Evolutionary conservation across 306 rosid genomes (phyloP).

Genomic region (Dalbergia oliveri): DNA sequence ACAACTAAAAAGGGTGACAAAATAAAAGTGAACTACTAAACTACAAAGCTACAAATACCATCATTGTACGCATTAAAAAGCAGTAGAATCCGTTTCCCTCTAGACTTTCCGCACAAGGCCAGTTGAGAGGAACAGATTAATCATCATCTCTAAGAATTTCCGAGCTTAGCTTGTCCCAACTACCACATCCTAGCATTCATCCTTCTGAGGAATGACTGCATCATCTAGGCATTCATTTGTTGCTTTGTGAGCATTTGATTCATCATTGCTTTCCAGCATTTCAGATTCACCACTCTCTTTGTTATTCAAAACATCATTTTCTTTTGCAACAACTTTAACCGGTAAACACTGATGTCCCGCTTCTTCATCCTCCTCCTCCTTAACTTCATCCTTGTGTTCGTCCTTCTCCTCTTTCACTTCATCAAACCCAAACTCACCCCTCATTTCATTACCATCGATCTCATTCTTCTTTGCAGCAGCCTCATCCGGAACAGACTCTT

Average conservation of each 20-base stretch:
- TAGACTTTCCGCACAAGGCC: constrained; percentile 35
- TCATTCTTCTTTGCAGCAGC: constrained; percentile 35
- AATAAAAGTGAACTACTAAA: constrained; percentile 38
- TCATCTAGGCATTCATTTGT: constrained; percentile 36
- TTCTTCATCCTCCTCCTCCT: constrained; percentile 40
- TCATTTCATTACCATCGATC: constrained; percentile 44
- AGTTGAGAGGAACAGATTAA: constrained; percentile 23
- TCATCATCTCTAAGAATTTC: constrained; percentile 44
- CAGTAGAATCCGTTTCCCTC: constrained; percentile 11
- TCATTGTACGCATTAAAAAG: constrained; percentile 38
- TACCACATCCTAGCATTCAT: constrained; percentile 49
- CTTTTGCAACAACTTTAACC: constrained; percentile 39
- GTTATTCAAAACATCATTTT: constrained; percentile 33
- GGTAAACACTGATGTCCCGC: constrained; percentile 26
- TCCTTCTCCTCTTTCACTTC: constrained; percentile 43
- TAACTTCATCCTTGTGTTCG: constrained; percentile 37
- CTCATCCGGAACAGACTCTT: constrained; percentile 50
- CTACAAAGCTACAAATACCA: constrained; percentile 49
- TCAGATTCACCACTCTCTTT: constrained; percentile 45
- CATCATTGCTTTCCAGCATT: constrained; percentile 41
- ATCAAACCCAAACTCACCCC: constrained; percentile 32
- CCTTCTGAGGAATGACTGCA: constrained; percentile 41
- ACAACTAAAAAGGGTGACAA: not conserved
- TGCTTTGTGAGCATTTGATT: constrained; percentile 33
- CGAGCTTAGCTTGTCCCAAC: constrained; percentile 43